Conservation (phyloP, 148 eudicot species). For the Dysphania ambrosioides region DNA sequence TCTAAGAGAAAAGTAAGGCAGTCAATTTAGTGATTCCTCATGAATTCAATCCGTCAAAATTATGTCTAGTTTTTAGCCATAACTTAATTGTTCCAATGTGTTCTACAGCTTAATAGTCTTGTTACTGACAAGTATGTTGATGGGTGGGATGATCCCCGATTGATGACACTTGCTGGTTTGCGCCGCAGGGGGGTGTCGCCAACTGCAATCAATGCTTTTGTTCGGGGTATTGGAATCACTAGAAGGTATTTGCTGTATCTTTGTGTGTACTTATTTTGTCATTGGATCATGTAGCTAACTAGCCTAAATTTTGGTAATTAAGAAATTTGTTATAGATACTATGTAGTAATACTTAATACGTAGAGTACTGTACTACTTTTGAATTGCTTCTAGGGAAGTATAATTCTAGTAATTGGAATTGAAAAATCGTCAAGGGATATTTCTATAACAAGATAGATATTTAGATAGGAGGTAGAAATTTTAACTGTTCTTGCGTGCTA, state of each 20-base stretch:
- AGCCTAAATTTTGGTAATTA: neutral
- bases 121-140: slow-evolving; percentile 88
- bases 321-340: neutral
- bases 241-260: slow-evolving; percentile 51
- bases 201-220: slow-evolving; percentile 81
- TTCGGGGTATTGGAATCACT: slow-evolving; percentile 91
- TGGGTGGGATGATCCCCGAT: slow-evolving; percentile 98
- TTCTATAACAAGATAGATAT: neutral
- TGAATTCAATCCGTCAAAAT: neutral
- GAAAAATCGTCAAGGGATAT: neutral
- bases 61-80: neutral
- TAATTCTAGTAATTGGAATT: neutral
- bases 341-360: too few relatives aligned
- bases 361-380: neutral
- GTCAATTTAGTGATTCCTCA: slow-evolving; percentile 2
- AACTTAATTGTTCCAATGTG: neutral
- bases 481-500: neutral
- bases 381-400: neutral
- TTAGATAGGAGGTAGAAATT: neutral
- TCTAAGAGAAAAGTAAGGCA: slow-evolving; percentile 87
- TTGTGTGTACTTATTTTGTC: neutral
- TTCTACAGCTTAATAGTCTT: slow-evolving; percentile 72
- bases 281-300: neutral
- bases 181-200: slow-evolving; percentile 90
- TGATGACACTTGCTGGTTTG: slow-evolving; percentile 92